phyloP scores from a whole-genome alignment of 1,284 basidiomycete genomes.

The Thecaphora thlaspeos region DNA sequence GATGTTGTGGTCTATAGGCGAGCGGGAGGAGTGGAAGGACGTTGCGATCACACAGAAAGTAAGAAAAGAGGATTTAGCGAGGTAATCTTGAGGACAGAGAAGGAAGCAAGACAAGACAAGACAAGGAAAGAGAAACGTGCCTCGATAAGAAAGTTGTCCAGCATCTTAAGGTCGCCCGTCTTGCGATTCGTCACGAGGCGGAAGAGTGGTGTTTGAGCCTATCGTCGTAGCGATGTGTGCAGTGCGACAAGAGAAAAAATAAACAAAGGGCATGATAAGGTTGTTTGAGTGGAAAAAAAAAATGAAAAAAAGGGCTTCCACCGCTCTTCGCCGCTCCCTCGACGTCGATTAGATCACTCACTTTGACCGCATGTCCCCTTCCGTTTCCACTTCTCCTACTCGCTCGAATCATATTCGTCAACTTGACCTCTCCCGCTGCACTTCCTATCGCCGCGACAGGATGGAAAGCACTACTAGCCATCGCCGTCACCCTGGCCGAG shows the following conservation, averaged over 20 bases:
- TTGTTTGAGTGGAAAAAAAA: neutral
- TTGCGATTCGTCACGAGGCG: neutral
- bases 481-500: conserved; percentile 3
- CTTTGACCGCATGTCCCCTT: neutral
- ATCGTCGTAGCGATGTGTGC: no score
- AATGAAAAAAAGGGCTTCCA: neutral
- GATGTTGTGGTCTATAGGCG: conserved; percentile 3
- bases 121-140: neutral
- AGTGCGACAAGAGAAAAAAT: no score
- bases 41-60: no score
- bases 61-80: conserved; percentile 6
- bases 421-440: conserved; percentile 23
- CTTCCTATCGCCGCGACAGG: conserved; percentile 17
- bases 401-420: conserved; percentile 14
- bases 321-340: neutral
- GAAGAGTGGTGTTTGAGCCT: neutral
- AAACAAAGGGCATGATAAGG: neutral
- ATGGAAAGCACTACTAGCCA: conserved; percentile 5
- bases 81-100: conserved; percentile 5
- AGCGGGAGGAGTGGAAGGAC: no score
- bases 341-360: neutral
- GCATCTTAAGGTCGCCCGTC: neutral
- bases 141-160: neutral
- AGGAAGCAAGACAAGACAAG: neutral
- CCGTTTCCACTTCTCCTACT: conserved; percentile 1